Base-by-base conservation (phyloP, 805 yeast species). In the Ogataea naganishii region DNA sequence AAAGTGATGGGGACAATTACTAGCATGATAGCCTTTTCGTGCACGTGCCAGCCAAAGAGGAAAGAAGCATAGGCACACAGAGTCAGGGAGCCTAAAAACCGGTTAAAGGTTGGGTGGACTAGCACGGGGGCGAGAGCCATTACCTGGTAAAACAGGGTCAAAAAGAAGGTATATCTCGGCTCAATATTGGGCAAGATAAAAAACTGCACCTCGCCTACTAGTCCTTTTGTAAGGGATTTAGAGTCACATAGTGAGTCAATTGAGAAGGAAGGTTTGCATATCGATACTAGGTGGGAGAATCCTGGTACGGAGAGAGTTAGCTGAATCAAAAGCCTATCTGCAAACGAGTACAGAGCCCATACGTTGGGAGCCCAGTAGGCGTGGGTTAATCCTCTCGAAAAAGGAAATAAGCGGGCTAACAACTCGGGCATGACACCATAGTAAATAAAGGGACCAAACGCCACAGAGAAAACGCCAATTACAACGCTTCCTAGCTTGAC, bases 301-400 rank as follows among this genome's bases (percentile, higher is more conserved):
- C 70, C 67, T 14, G 72, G 69, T 8, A 63, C 35, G 27, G 46
- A 26, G 38, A 41, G 33, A 47, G 67, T 56, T 3, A 67, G 34
- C 31, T 66, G 64, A 12, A 80, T 66, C 34, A 86, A 60, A 1
- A 78, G 47, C 34, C 94, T 66, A 54, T 92, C 99, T 10, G 67
- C 36, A 40, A 83, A 80, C 2, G 96, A 82, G 55, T 92, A 92
- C 7, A 89, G 44, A 0, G 98, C 96, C 99, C 99, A 92, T 27
- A 86, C 62, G 47, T 92, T 92, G 11, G 99, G 97, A 1, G 98
- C 97, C 97, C 98, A 92, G 58, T 92, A 92, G 0, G 97, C 96
- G 56, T 92, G 98, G 4, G 96, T 92, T 21, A 92, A 64, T 1
- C 97, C 97, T 50, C 97, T 66, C 29, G 94, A 80, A 50, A 89